Base-by-base conservation (phyloP, 83 land plant genomes). In the Diphasiastrum complanatum region DNA sequence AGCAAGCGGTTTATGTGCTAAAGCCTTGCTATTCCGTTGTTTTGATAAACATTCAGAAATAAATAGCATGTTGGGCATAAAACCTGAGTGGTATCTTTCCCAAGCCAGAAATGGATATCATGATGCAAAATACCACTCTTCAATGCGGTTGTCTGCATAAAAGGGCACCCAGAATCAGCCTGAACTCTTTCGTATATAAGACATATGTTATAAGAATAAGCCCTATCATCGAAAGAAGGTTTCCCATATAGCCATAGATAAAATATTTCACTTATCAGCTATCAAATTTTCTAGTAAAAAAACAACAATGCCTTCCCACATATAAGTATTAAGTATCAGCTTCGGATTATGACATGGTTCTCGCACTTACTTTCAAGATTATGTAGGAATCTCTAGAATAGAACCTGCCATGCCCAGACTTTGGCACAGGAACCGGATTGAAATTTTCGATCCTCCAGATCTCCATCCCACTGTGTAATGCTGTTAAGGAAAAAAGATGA, bases 381-480 rank as follows among this genome's bases (percentile, higher is more conserved):
- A 89, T 69, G 63, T 89, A 89, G 45, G 96, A 83, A 71, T 85
- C 96, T 55, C 96, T 91, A 0, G 75, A 76, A 54, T 81, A 86
- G 52, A 89, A 89, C 54, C 85, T 89, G 20, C 96, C 96, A 64
- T 83, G 54, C 10, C 78, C 79, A 27, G 91, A 66, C 49, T 81
- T 80, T 33, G 83, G 83, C n/a, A 89, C 63, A 47, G 85, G 78
- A 4, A 81, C 81, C 66, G 91, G 96, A 2, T n/a, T 32, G 38
- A 89, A 89, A 58, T 83, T 81, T 65, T 89, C 96, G 75, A 89
- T 83, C 11, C 96, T 79, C 96, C 96, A 89, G 52, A 89, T 83
- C 73, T 85, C 91, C 68, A 85, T 61, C 46, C 96, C 96, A 46
- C 91, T 86, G 32, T 8, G 36, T 18, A 8, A 1, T 33, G 23